Evolutionary conservation across 2,329 filamentous ascomycete genomes (phyloP), one percentile per base, ranked within the genome.

Genomic region (Aspergillus ibericus): DNA sequence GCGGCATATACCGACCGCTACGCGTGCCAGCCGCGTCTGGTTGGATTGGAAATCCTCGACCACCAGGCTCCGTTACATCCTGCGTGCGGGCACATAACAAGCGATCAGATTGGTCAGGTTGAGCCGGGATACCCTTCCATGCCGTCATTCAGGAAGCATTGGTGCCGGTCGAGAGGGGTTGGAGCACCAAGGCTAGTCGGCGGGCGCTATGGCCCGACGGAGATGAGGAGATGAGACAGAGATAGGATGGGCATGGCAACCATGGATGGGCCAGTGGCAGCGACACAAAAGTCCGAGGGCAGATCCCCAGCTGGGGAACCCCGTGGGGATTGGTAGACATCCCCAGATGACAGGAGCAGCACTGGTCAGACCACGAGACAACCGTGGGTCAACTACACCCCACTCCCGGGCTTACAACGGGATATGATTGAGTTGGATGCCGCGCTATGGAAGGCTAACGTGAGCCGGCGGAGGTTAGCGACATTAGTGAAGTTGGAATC

Each of bases 271-370:
- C 15, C 15, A 32, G 44, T 48, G 44, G 27, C 44, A 29, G 27
- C 44, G 44, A 29, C 7, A 32, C 22, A 48, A 10, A 29, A 16
- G 9, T n/a, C 3, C 27, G 44, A 16, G 27, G 27, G 25, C 44
- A 48, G 44, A 32, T 32, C 44, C 44, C 44, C 44, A 16, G 22
- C 44, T 48, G 25, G 44, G 42, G 44, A 53, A 53, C 50, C 50
- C 50, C 50, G 32, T 15, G 50, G 36, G 50, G 50, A 42, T 53
- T 32, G 35, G 48, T 20, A 22, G 18, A n/a, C n/a, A 9, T 12
- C 12, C 18, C 10, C 20, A 38, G 20, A 25, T 25, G 49, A 51
- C 20, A 36, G 29, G 10, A 16, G 20, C 13, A 34, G 47, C 20
- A 29, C 15, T 34, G 29, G 48, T 25, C 10, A 36, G 48, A 7